Conservation (phyloP, 1,284 basidiomycete genomes). For the Sanguinoderma infundibulare region DNA sequence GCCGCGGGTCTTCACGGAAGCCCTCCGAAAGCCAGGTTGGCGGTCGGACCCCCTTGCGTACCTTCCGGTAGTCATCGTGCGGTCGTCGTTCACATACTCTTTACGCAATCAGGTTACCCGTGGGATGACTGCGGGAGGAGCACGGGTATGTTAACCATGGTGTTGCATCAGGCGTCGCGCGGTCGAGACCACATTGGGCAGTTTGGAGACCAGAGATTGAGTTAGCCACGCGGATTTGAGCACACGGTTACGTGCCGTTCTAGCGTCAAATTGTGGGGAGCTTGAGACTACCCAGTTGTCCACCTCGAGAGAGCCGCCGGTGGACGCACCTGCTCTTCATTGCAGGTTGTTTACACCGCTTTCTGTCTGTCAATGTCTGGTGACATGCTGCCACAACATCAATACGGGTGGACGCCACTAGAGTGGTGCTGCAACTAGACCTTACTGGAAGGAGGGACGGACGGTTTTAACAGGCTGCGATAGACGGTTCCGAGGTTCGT, state of each 20-base stretch:
- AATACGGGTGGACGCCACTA: background rate
- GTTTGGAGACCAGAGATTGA: background rate
- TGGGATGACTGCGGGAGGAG: background rate
- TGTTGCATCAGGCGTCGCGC: background rate
- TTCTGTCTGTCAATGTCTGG: background rate
- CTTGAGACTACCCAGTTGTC: too few relatives aligned
- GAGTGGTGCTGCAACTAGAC: background rate
- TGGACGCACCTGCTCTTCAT: too few relatives aligned
- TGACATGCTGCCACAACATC: background rate
- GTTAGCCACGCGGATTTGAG: background rate
- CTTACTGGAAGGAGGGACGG: too few relatives aligned
- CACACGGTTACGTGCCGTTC: background rate
- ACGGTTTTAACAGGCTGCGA: background rate
- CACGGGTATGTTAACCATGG: background rate
- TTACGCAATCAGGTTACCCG: background rate
- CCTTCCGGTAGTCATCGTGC: too few relatives aligned
- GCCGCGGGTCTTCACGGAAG: background rate
- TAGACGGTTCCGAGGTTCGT: too few relatives aligned
- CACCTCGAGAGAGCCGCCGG: too few relatives aligned
- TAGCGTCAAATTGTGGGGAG: too few relatives aligned
- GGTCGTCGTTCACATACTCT: background rate
- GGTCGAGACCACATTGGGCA: background rate
- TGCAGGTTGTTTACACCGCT: background rate
- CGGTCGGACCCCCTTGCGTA: background rate
- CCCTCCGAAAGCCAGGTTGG: background rate